Evolutionary conservation across 2,329 filamentous ascomycete species (phyloP), one percentile per base, ranked within the genome.

Genomic region (Fulvia fulva): DNA sequence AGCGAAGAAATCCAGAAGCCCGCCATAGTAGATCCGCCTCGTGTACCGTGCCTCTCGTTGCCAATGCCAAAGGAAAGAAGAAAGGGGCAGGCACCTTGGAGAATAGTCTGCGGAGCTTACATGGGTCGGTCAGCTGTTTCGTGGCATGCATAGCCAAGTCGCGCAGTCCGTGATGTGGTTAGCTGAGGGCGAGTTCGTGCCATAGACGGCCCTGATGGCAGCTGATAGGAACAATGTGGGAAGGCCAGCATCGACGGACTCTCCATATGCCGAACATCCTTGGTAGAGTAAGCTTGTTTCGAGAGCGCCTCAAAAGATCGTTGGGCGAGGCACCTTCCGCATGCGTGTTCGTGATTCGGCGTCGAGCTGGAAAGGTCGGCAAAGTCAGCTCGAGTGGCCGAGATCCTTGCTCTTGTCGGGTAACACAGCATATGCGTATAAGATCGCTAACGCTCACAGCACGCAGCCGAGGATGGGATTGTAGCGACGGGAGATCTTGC

Each of bases 181-280:
- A 21, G 26, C 47, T 32, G 47, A 26, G 22, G 47, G n/a, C n/a
- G n/a, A 32, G 12, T 12, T 47, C 44, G 44, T 26, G 19, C n/a
- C 22, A 11, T 32, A 32, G 25, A 50, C 7, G 6, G 25, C 12
- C 12, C 11, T 21, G 3, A 12, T 47, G 11, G 25, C 25, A 14
- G 44, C 44, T 23, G 22, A 12, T 16, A 25, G 47, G 12, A n/a
- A 28, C 11, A 12, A 25, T 26, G 16, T 50, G 47, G 23, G 11
- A 21, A 32, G 2, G 6, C 47, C 23, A 50, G 37, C 37, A 16
- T 14, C 37, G n/a, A 41, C 37, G 16, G 47, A 26, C 25, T 50
- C 25, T 50, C 47, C 25, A 50, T 50, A 11, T 50, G 47, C 25
- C 47, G 47, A n/a, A 32, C 23, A 50, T 32, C 47, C 47, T 50